These are phyloP conservation scores for Triangularia setosa DNA, from an alignment of 2,329 filamentous ascomycete species.

Conservation along the genomic window DNA sequence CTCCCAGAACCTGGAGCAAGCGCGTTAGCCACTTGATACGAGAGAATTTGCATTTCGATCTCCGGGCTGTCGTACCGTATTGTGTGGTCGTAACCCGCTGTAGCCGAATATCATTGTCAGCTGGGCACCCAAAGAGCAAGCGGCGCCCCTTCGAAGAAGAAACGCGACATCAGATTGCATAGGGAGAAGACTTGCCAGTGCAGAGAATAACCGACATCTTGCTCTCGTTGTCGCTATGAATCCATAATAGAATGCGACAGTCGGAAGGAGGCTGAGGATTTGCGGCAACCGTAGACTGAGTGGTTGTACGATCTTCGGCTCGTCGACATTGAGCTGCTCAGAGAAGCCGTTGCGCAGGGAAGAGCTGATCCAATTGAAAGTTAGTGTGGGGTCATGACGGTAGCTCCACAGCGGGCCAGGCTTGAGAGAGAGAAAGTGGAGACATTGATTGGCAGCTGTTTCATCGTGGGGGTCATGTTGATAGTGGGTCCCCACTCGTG, in stretches of 20 bases:
- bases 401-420: background rate
- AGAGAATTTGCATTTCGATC: background rate
- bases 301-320: background rate
- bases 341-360: background rate
- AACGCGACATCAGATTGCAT: background rate
- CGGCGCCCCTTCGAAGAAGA: background rate
- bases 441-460: background rate
- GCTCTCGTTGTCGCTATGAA: conserved; percentile 12
- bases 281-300: background rate
- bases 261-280: background rate
- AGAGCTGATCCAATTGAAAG: conserved; percentile 2
- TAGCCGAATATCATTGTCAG: background rate
- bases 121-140: background rate
- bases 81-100: conserved; percentile 61
- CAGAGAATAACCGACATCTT: conserved; percentile 60
- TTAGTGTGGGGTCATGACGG: background rate
- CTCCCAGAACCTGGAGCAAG: conserved; percentile 79
- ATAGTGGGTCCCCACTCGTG: background rate
- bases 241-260: conserved; percentile 14
- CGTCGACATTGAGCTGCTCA: background rate
- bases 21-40: conserved; percentile 4
- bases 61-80: conserved; percentile 45
- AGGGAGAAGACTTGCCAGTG: conserved; percentile 43
- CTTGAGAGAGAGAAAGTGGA: background rate
- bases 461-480: background rate